Conservation (phyloP, 2,329 filamentous ascomycete species). For the Pseudohalonectria lignicola region DNA sequence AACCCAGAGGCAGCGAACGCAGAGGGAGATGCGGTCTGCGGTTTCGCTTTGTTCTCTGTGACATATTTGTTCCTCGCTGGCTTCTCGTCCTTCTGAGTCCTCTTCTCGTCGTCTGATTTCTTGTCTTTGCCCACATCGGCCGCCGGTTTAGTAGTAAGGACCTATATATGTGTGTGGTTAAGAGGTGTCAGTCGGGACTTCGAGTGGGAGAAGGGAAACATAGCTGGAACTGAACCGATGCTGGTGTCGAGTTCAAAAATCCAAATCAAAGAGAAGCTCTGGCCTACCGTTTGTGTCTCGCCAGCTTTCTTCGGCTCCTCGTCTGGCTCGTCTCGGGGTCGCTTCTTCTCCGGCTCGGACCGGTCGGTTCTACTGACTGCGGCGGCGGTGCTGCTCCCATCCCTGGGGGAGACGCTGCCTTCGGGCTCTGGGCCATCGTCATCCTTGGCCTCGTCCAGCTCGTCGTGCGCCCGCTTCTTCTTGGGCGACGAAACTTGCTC, state of each 20-base stretch:
- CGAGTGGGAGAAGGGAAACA: no score
- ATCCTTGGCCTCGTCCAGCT: conserved; percentile 40
- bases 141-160: no score
- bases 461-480: conserved; percentile 53
- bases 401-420: conserved; percentile 26
- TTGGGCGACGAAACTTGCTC: conserved; percentile 49
- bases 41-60: background rate
- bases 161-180: no score
- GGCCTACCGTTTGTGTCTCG: no score
- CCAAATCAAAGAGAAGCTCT: no score
- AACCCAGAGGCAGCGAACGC: conserved; percentile 61
- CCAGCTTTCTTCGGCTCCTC: conserved; percentile 21
- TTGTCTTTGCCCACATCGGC: no score
- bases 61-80: conserved; percentile 4
- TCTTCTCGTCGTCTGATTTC: no score
- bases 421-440: conserved; percentile 18
- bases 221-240: no score
- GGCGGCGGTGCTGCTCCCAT: conserved; percentile 27
- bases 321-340: conserved; percentile 38
- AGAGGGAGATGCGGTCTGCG: conserved; percentile 31
- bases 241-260: no score
- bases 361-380: conserved; percentile 36
- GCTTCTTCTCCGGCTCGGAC: conserved; percentile 55
- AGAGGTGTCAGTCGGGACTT: no score
- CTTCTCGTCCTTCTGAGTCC: no score